phyloP scores from a whole-genome alignment of 2,329 filamentous ascomycete species.

The Sarocladium strictum region DNA sequence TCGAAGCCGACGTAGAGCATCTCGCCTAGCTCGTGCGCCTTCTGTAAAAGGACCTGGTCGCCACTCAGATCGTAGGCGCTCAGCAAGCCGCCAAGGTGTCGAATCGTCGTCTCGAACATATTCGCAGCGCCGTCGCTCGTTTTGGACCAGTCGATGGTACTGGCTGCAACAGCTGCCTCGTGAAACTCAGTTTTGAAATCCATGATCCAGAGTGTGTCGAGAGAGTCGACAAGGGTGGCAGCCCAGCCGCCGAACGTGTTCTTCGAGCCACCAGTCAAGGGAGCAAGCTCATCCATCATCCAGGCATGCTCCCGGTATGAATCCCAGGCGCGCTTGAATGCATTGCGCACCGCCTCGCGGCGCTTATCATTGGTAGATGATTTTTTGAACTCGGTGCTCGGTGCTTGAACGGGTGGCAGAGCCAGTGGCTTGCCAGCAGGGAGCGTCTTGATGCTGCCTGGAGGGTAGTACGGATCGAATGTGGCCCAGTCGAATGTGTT shows the following conservation, averaged over 20 bases:
- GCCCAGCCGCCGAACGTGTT: slow-evolving; percentile 49
- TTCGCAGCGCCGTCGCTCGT: slow-evolving; percentile 36
- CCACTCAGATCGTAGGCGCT: slow-evolving; percentile 43
- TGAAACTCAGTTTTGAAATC: slow-evolving; percentile 50
- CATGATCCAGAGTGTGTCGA: slow-evolving; percentile 61
- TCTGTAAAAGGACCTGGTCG: slow-evolving; percentile 35
- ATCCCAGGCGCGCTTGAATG: slow-evolving; percentile 30
- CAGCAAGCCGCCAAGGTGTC: slow-evolving; percentile 47
- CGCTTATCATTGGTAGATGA: slow-evolving; percentile 10
- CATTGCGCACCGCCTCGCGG: slow-evolving; percentile 10
- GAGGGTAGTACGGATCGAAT: slow-evolving; percentile 10
- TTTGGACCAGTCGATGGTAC: slow-evolving; percentile 42
- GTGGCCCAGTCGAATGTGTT: slow-evolving; percentile 11
- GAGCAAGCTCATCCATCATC: slow-evolving; percentile 45
- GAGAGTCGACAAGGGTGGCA: slow-evolving; percentile 52
- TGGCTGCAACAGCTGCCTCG: slow-evolving; percentile 42
- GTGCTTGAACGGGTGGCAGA: slow-evolving; percentile 12
- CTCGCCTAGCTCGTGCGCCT: slow-evolving; percentile 45
- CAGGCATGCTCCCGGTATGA: slow-evolving; percentile 48
- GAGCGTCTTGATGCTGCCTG: slow-evolving; percentile 11
- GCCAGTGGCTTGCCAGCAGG: slow-evolving; percentile 6
- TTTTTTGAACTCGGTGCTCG: slow-evolving; percentile 9
- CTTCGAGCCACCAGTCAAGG: slow-evolving; percentile 39
- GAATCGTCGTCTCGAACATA: slow-evolving; percentile 49
- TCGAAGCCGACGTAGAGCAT: slow-evolving; percentile 48